Conservation (phyloP, 495 filamentous ascomycete species). For the Trichoderma erinaceum region DNA sequence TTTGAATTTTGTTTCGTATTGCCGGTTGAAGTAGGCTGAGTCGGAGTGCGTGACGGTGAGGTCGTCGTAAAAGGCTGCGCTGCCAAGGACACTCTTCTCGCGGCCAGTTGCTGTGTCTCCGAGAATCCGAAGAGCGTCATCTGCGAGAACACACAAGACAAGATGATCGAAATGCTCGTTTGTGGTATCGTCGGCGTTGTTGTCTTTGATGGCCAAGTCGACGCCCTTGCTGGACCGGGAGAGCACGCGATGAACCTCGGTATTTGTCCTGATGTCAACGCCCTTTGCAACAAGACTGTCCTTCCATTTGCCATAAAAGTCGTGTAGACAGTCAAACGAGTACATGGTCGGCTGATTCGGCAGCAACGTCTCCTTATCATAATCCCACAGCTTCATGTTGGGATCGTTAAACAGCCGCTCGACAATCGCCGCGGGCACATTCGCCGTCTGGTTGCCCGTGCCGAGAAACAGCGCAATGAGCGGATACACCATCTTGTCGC, state of each 20-base stretch:
- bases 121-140: conserved; percentile 63
- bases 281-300: conserved; percentile 54
- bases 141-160: conserved; percentile 68
- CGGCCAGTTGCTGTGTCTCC: conserved; percentile 54
- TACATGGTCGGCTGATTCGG: conserved; percentile 74
- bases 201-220: conserved; percentile 35
- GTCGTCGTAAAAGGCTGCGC: conserved; percentile 74
- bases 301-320: conserved; percentile 67
- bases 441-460: conserved; percentile 71
- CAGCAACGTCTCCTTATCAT: conserved; percentile 60
- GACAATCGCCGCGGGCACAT: conserved; percentile 67
- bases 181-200: conserved; percentile 18
- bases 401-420: conserved; percentile 71
- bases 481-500: conserved; percentile 61
- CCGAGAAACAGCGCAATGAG: conserved; percentile 76
- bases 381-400: conserved; percentile 70
- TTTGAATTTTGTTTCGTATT: conserved; percentile 68
- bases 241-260: conserved; percentile 53
- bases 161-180: conserved; percentile 61
- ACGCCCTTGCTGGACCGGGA: conserved; percentile 54
- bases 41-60: conserved; percentile 80
- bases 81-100: conserved; percentile 63
- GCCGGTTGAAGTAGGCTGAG: conserved; percentile 62
- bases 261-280: conserved; percentile 58
- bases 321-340: conserved; percentile 67